Percentiles rank a stretch among this genome's conserved stretches.
These are phyloP conservation scores for Cordyceps cateniannulata DNA, from an alignment of 2,329 filamentous ascomycete species.

Conservation along the genomic window DNA sequence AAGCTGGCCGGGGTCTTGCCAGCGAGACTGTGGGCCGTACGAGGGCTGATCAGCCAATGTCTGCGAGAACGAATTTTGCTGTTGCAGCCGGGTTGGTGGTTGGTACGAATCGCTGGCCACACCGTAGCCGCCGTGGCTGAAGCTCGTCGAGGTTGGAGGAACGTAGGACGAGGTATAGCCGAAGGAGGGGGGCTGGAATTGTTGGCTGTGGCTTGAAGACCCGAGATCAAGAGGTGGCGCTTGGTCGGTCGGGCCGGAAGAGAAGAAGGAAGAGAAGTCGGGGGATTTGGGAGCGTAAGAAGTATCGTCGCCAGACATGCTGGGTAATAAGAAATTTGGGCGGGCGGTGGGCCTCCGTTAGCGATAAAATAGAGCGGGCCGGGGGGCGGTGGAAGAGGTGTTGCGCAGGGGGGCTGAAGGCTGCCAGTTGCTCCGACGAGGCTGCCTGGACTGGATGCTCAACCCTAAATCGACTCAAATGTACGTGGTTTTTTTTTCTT, in stretches of 20 bases:
- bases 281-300: conserved; percentile 53
- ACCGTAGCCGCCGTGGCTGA: not conserved
- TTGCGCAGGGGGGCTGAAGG: not conserved
- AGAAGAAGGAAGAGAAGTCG: conserved; percentile 51
- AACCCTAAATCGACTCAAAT: not conserved
- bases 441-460: not conserved
- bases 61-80: conserved; percentile 9
- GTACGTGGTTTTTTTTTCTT: not conserved
- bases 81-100: conserved; percentile 12
- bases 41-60: not conserved
- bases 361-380: not conserved
- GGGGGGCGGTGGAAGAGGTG: too few relatives aligned
- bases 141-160: conserved; percentile 1
- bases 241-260: conserved; percentile 31
- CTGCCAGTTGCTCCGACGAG: not conserved
- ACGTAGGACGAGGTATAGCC: conserved; percentile 5
- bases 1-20: conserved; percentile 2
- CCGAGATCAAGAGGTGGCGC: conserved; percentile 25
- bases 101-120: conserved; percentile 10
- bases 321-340: conserved; percentile 11
- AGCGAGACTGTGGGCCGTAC: not conserved
- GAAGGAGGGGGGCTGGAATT: conserved; percentile 19
- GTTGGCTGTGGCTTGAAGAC: conserved; percentile 20
- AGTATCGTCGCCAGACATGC: conserved; percentile 44
- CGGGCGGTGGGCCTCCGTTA: conserved; percentile 1